Percentiles rank a stretch among this genome's conserved stretches.
Evolutionary conservation across 139 green algal species (phyloP).

Genomic region (Axilococcus clingmanii): DNA sequence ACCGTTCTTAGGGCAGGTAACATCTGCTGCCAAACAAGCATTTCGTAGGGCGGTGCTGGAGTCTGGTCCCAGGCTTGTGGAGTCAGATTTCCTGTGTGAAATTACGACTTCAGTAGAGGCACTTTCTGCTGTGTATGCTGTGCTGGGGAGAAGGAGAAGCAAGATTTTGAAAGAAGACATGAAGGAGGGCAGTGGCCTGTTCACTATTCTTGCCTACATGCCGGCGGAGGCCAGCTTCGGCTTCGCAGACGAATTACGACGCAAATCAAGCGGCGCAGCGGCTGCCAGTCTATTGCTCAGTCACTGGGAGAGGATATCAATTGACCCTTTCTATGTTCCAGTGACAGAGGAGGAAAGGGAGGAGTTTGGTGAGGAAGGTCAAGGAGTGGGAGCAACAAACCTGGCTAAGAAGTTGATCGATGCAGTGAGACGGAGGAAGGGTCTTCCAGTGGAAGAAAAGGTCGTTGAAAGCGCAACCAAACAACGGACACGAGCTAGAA

Average conservation of each 20-base stretch:
- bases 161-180: constrained; percentile 83
- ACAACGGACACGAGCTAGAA: constrained; percentile 90
- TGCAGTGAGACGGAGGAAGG: constrained; percentile 78
- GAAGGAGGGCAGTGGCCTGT: constrained; percentile 87
- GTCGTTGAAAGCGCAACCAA: constrained; percentile 90
- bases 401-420: constrained; percentile 80
- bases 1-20: constrained; percentile 74
- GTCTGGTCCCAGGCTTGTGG: constrained; percentile 72
- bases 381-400: constrained; percentile 49
- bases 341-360: constrained; percentile 94
- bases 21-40: constrained; percentile 50
- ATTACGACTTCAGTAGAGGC: constrained; percentile 54
- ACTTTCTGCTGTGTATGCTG: constrained; percentile 67
- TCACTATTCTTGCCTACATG: constrained; percentile 74
- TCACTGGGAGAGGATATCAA: constrained; percentile 89
- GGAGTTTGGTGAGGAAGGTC: constrained; percentile 88
- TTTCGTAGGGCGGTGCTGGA: constrained; percentile 72
- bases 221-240: constrained; percentile 89
- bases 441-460: constrained; percentile 89
- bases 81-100: constrained; percentile 91
- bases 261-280: constrained; percentile 69
- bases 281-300: constrained; percentile 78
- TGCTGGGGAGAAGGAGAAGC: constrained; percentile 68
- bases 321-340: constrained; percentile 94
- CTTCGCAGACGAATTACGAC: constrained; percentile 88